Base-by-base conservation (phyloP, 2,329 filamentous ascomycete genomes). In the Paraphaeosphaeria minitans region DNA sequence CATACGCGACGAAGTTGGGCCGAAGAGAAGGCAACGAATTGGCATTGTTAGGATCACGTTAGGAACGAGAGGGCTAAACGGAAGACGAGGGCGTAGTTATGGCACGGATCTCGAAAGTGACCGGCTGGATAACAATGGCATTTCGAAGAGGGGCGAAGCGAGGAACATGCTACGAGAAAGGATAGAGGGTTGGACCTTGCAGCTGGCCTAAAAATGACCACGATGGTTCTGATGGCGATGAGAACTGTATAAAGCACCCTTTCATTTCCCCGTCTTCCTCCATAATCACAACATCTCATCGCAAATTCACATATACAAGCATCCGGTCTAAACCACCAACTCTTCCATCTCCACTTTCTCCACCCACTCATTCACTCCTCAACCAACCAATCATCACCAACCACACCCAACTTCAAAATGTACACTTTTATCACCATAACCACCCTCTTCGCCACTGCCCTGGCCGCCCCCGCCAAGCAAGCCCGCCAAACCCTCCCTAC, bases 331-430 rank as follows among this genome's bases (percentile, higher is more conserved):
- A 48, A 55, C 8, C n/a, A 50, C 1, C 14, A 21, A 16, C 9
- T 48, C 33, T 5, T 14, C 21, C n/a, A 47, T 13, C 49, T 27
- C 29, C 13, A 31, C 31, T 22, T 16, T 21, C 12, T 33, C 43
- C 43, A 7, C 19, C 42, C 35, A 8, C 24, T 46, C 33, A 37
- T 21, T 41, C 29, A 50, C 53, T 24, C 43, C 50, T 39, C 43
- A 61, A 55, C 55, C 48, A 53, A 59, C 21, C 47, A 51, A 10
- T 53, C 58, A 22, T 39, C 29, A 41, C 31, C 37, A n/a, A n/a
- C 37, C 58, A 22, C 19, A n/a, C 31, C 31, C 37, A n/a, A n/a
- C 37, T 39, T 29, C 49, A 63, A 63, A 58, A 68, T 68, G 64
- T 64, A 65, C 61, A 51, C 59, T 55, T 59, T 60, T 51, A 57